A percentile compares a stretch with the other conserved stretches of the same genome.
Conservation (phyloP, 257 asterid species). For the Solanum virginianum region DNA sequence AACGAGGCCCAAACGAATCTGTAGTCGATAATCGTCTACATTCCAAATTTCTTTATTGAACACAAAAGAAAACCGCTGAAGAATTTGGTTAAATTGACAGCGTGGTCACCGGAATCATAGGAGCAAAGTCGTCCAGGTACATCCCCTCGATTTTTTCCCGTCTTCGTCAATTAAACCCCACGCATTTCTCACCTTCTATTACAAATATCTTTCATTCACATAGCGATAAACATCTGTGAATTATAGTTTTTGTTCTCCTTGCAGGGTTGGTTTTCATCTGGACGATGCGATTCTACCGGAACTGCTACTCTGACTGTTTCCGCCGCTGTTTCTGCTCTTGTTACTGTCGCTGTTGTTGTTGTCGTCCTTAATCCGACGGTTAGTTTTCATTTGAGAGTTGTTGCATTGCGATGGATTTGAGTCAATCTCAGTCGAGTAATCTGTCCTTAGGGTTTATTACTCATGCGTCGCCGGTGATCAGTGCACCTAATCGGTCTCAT, state of each 20-base stretch:
- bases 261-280: not conserved
- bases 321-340: conserved; percentile 14
- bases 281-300: conserved; percentile 11
- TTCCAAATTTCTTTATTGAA: not conserved
- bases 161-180: conserved; percentile 22
- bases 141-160: conserved; percentile 5
- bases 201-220: not conserved
- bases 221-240: not conserved
- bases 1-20: not conserved
- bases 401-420: conserved; percentile 39
- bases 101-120: not conserved
- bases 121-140: conserved; percentile 19
- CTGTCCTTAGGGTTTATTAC: conserved; percentile 56
- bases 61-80: not conserved
- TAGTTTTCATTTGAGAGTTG: not conserved
- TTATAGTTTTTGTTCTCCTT: not conserved
- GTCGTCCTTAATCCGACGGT: not conserved
- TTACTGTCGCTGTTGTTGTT: conserved; percentile 9
- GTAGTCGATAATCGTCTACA: not conserved
- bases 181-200: conserved; percentile 1
- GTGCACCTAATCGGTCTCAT: conserved; percentile 18
- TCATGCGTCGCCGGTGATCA: conserved; percentile 26
- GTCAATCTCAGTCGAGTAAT: conserved; percentile 33
- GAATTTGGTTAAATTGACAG: not conserved
- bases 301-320: not conserved